Evolutionary conservation across 129 eudicot species (phyloP).

Genomic region (Silybum marianum): DNA sequence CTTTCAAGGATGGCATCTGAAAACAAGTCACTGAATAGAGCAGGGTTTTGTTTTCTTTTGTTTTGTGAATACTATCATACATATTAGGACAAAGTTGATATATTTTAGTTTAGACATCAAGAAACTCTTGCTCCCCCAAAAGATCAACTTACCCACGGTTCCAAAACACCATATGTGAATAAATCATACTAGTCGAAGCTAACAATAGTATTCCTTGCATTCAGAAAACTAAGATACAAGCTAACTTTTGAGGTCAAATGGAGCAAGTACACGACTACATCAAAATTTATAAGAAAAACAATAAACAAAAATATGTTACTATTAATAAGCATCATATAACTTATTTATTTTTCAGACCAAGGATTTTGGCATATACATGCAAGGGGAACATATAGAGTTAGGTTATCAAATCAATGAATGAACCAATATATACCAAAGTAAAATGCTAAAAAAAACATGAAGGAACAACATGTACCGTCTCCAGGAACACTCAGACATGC

Average conservation of each 20-base stretch:
- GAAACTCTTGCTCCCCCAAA: not conserved
- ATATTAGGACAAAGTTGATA: not conserved
- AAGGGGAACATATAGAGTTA: not conserved
- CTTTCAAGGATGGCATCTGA: not conserved
- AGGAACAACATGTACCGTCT: constrained; percentile 53
- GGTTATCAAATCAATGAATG: constrained; percentile 8
- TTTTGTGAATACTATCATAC: not conserved
- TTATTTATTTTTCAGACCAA: not conserved
- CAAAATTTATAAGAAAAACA: not conserved
- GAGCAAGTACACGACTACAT: not conserved
- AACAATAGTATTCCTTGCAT: not conserved
- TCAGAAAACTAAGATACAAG: constrained; percentile 1
- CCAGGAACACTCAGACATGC: constrained; percentile 95
- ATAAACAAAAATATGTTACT: not conserved
- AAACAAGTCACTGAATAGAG: not conserved
- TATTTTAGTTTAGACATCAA: not conserved
- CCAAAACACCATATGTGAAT: too few species aligned
- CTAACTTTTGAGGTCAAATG: not conserved
- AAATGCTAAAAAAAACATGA: not conserved
- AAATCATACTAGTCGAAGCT: not conserved
- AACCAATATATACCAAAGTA: not conserved
- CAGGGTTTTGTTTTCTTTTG: not conserved
- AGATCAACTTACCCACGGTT: not conserved
- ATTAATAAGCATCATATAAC: constrained; percentile 11
- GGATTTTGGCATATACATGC: not conserved